A percentile compares a stretch with the other conserved stretches of the same genome.
Conservation (phyloP, 2,329 filamentous ascomycete genomes). For the Cytospora paraplurivora region DNA sequence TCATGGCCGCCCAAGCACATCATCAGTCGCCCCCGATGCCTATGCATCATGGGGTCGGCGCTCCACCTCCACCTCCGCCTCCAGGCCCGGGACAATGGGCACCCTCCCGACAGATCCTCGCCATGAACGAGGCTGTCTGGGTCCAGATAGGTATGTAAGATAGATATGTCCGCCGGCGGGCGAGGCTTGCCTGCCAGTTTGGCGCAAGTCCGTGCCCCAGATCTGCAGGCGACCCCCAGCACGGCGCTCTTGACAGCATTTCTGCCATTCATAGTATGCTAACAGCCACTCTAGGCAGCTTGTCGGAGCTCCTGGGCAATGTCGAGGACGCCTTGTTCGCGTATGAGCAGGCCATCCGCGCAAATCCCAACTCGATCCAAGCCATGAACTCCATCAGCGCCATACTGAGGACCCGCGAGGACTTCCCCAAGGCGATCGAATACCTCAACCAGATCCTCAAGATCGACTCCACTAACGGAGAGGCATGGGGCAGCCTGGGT, state of each 20-base stretch:
- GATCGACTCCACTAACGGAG: slow-evolving; percentile 84
- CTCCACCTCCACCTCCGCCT: slow-evolving; percentile 63
- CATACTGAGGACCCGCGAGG: slow-evolving; percentile 87
- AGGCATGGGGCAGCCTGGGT: slow-evolving; percentile 96
- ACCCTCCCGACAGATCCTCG: slow-evolving; percentile 72
- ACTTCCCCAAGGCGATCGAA: slow-evolving; percentile 91
- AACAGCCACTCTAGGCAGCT: slow-evolving; percentile 61
- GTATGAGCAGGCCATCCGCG: slow-evolving; percentile 85
- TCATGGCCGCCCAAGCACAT: slow-evolving; percentile 67
- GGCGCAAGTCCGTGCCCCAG: neutral
- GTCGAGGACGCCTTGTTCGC: slow-evolving; percentile 85
- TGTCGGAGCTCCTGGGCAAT: slow-evolving; percentile 86
- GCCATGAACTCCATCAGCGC: slow-evolving; percentile 95
- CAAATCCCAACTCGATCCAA: slow-evolving; percentile 84
- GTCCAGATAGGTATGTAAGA: slow-evolving; percentile 78
- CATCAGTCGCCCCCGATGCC: slow-evolving; percentile 80
- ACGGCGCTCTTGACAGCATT: neutral
- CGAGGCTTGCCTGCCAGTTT: no score
- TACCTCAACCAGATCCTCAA: slow-evolving; percentile 90
- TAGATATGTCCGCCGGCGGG: slow-evolving; percentile 18
- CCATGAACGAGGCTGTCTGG: slow-evolving; percentile 88
- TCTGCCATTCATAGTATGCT: slow-evolving; percentile 36
- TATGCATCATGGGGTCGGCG: slow-evolving; percentile 56
- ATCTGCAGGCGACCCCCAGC: neutral
- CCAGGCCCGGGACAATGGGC: slow-evolving; percentile 55